phyloP scores from a whole-genome alignment of 2,329 filamentous ascomycete genomes.

The Beauveria asiatica region DNA sequence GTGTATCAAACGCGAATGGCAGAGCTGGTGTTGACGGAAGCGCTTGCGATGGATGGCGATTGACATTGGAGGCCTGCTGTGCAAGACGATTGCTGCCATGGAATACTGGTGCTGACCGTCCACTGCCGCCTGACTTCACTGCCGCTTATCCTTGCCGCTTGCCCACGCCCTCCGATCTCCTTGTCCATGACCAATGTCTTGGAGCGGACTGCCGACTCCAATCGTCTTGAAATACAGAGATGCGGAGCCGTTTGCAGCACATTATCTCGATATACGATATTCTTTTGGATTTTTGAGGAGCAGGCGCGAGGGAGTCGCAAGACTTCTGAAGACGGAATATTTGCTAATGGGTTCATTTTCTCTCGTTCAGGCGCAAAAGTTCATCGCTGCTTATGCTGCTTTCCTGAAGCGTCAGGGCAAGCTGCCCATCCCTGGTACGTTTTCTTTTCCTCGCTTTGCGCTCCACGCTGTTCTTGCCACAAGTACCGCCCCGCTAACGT shows the following conservation, averaged over 20 bases:
- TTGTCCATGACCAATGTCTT: conserved; percentile 9
- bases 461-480: neutral
- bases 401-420: conserved; percentile 94
- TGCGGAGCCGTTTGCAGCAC: neutral
- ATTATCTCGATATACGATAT: neutral
- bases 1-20: conserved; percentile 4
- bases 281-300: conserved; percentile 32
- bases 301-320: conserved; percentile 66
- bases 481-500: neutral
- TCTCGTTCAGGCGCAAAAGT: conserved; percentile 66
- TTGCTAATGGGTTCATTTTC: conserved; percentile 52
- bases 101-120: neutral
- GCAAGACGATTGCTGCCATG: neutral
- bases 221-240: conserved; percentile 2
- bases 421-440: conserved; percentile 79
- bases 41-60: neutral
- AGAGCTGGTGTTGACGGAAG: neutral
- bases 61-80: neutral
- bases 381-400: conserved; percentile 76
- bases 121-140: too few relatives aligned
- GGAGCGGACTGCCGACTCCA: conserved; percentile 4
- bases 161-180: conserved; percentile 5
- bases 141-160: neutral
- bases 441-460: neutral
- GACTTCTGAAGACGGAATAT: conserved; percentile 66